These are phyloP conservation scores for Fraxinus quadrangulata DNA, from an alignment of 257 asterid species.

Conservation along the genomic window DNA sequence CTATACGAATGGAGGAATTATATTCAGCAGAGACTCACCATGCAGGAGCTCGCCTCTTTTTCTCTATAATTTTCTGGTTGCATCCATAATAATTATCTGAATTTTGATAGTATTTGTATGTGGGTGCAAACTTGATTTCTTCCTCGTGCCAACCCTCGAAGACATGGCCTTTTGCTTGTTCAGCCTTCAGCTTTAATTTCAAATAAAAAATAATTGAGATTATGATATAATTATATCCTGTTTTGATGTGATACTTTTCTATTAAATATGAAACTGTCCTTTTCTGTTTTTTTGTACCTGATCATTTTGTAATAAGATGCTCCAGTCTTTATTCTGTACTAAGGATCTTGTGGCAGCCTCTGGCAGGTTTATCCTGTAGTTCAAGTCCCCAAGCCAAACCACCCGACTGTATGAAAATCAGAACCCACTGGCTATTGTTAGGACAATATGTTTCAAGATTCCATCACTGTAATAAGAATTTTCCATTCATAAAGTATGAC, in stretches of 20 bases:
- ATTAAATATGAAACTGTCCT: slow-evolving; percentile 3
- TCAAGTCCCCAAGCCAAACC: slow-evolving; percentile 72
- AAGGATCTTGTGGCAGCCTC: slow-evolving; percentile 57
- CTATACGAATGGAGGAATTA: neutral
- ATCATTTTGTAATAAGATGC: slow-evolving; percentile 52
- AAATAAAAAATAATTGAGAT: slow-evolving; percentile 28
- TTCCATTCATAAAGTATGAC: neutral
- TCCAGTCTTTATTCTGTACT: slow-evolving; percentile 53
- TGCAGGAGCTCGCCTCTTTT: slow-evolving; percentile 57
- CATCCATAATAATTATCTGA: slow-evolving; percentile 61
- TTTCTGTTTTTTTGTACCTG: slow-evolving; percentile 42
- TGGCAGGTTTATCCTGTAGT: slow-evolving; percentile 64
- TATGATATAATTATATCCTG: slow-evolving; percentile 24
- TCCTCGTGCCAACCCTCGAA: slow-evolving; percentile 66
- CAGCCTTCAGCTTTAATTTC: slow-evolving; percentile 56
- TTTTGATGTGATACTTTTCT: slow-evolving; percentile 8
- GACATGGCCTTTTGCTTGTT: slow-evolving; percentile 49
- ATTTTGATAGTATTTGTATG: slow-evolving; percentile 54
- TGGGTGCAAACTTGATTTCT: slow-evolving; percentile 60
- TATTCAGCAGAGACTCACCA: slow-evolving; percentile 44
- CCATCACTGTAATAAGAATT: neutral
- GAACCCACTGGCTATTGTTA: slow-evolving; percentile 31
- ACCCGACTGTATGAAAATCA: slow-evolving; percentile 45
- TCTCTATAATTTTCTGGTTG: slow-evolving; percentile 37
- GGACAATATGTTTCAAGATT: slow-evolving; percentile 6